These are phyloP conservation scores for Ceratocystis cubensis DNA, from an alignment of 2,329 filamentous ascomycete genomes.

Conservation along the genomic window DNA sequence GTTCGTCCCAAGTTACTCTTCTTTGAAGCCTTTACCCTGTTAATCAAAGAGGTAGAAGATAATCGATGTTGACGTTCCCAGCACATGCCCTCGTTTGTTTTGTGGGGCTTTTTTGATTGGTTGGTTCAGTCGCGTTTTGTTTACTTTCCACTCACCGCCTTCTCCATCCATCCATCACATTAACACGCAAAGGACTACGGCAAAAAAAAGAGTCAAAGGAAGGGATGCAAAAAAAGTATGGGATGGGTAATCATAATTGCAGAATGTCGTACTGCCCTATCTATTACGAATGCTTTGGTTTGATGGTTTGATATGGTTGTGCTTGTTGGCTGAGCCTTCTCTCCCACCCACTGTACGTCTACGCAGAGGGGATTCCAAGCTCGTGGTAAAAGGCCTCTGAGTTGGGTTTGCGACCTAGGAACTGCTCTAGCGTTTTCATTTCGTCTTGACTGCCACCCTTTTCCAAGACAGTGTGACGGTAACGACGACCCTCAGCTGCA, in stretches of 20 bases:
- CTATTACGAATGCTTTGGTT: background rate
- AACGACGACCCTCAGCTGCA: conserved; percentile 56
- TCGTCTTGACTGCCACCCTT: conserved; percentile 67
- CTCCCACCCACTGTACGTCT: background rate
- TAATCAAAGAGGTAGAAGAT: background rate
- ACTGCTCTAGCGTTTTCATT: conserved; percentile 67
- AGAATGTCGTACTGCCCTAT: background rate
- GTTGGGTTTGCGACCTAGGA: conserved; percentile 63
- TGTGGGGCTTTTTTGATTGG: conserved; percentile 15
- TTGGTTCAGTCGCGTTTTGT: conserved; percentile 27
- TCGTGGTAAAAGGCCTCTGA: conserved; percentile 71
- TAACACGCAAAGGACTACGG: background rate
- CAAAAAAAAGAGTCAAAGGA: background rate
- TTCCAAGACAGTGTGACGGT: conserved; percentile 67
- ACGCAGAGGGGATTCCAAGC: conserved; percentile 38
- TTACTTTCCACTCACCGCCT: conserved; percentile 24
- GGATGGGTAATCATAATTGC: background rate
- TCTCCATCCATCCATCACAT: background rate
- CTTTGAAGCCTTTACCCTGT: background rate
- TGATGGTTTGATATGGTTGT: background rate
- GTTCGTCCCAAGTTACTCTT: background rate
- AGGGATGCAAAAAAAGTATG: background rate
- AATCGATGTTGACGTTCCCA: conserved; percentile 4
- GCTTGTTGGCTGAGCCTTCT: background rate
- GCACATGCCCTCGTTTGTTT: conserved; percentile 13